Evolutionary conservation across 176 grass and related monocot genomes (phyloP).

Genomic region (Triticum monococcum): DNA sequence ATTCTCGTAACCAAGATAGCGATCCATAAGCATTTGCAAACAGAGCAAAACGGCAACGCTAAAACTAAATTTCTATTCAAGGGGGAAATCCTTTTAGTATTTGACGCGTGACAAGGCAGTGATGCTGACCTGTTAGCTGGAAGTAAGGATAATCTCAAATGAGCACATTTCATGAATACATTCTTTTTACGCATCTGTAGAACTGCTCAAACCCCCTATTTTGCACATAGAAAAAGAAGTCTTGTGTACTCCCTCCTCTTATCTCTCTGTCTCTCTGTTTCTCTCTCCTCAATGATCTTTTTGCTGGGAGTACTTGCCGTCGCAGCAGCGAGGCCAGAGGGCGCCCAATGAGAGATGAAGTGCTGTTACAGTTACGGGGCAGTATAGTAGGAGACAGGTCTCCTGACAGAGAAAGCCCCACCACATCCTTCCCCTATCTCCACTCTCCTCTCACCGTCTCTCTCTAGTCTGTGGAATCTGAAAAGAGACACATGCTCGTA

Average conservation of each 20-base stretch:
- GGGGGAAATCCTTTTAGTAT: constrained; percentile 25
- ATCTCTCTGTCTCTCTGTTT: neutral
- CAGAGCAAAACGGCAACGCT: constrained; percentile 8
- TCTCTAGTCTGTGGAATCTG: constrained; percentile 26
- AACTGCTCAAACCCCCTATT: neutral
- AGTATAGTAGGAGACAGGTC: constrained; percentile 35
- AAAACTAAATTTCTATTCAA: constrained; percentile 5
- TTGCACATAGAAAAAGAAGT: neutral
- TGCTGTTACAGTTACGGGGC: constrained; percentile 44
- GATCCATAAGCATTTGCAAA: constrained; percentile 21
- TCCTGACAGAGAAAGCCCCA: constrained; percentile 47
- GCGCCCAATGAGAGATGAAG: constrained; percentile 50
- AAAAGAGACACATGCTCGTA: constrained; percentile 33
- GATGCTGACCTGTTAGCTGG: constrained; percentile 48
- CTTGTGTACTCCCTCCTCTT: neutral
- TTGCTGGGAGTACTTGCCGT: constrained; percentile 52
- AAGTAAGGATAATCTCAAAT: constrained; percentile 44
- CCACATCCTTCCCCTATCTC: constrained; percentile 23
- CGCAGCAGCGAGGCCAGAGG: constrained; percentile 46
- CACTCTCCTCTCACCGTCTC: neutral
- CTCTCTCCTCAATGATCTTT: constrained; percentile 57
- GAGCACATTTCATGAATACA: neutral
- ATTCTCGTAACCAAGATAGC: constrained; percentile 27
- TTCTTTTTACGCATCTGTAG: neutral
- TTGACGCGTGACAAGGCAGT: constrained; percentile 52